A percentile compares a stretch with the other conserved stretches of the same genome.
Conservation (phyloP, 2,329 filamentous ascomycete species). For the Triangularia verruculosa region DNA sequence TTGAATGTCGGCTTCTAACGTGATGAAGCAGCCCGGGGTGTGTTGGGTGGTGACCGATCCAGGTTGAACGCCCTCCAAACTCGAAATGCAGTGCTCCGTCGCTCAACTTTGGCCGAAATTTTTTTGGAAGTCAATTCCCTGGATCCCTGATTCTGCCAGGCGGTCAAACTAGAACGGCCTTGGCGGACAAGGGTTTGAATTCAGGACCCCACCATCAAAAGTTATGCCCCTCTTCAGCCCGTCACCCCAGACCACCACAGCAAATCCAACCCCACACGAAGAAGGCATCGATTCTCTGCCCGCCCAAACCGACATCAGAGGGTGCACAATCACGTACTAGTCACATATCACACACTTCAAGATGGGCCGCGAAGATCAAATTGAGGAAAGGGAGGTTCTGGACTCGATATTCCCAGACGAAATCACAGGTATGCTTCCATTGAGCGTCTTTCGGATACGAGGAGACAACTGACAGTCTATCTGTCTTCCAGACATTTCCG, state of each 20-base stretch:
- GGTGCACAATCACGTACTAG: background rate
- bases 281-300: background rate
- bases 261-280: background rate
- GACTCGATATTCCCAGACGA: constrained; percentile 98
- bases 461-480: constrained; percentile 5
- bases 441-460: constrained; percentile 21
- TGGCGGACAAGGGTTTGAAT: background rate
- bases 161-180: constrained; percentile 16
- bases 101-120: constrained; percentile 12
- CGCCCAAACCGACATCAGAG: background rate
- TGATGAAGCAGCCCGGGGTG: background rate
- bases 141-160: constrained; percentile 24
- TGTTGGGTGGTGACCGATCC: background rate
- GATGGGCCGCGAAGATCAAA: constrained; percentile 81
- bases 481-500: constrained; percentile 70
- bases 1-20: constrained; percentile 15
- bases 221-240: constrained; percentile 15
- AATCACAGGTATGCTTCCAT: constrained; percentile 66
- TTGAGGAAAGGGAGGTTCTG: constrained; percentile 95
- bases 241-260: background rate
- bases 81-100: background rate
- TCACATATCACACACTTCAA: constrained; percentile 19
- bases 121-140: constrained; percentile 14
- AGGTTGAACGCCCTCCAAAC: background rate
- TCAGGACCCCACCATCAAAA: constrained; percentile 15